phyloP scores from a whole-genome alignment of 176 grass and related monocot genomes.

The Triticum aestivum region IWGSC_CS_RefSeq_v2.1 NC_057802.1:608769166-608769665 shows the following conservation, averaged over 20 bases:
- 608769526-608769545: constrained; percentile 25
- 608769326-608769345: constrained; percentile 62
- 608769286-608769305: constrained; percentile 45
- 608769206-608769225: constrained; percentile 60
- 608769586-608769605: constrained; percentile 36
- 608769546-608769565: constrained; percentile 36
- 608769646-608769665: constrained; percentile 57
- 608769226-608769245: constrained; percentile 30
- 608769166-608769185: constrained; percentile 56
- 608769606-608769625: constrained; percentile 54
- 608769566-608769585: constrained; percentile 23
- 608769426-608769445: constrained; percentile 42
- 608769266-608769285: constrained; percentile 73
- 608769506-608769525: constrained; percentile 16
- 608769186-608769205: constrained; percentile 30
- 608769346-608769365: constrained; percentile 36
- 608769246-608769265: constrained; percentile 51
- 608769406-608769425: constrained; percentile 37
- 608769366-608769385: constrained; percentile 60
- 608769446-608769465: constrained; percentile 30
- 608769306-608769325: constrained; percentile 59
- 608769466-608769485: constrained; percentile 23
- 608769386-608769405: constrained; percentile 44
- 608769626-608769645: constrained; percentile 49
- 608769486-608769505: constrained; percentile 33